Percentiles rank a stretch among this genome's conserved stretches.
Evolutionary conservation across 768 basidiomycete genomes (phyloP).

Genomic region (Tylopilus subfusipes): DNA sequence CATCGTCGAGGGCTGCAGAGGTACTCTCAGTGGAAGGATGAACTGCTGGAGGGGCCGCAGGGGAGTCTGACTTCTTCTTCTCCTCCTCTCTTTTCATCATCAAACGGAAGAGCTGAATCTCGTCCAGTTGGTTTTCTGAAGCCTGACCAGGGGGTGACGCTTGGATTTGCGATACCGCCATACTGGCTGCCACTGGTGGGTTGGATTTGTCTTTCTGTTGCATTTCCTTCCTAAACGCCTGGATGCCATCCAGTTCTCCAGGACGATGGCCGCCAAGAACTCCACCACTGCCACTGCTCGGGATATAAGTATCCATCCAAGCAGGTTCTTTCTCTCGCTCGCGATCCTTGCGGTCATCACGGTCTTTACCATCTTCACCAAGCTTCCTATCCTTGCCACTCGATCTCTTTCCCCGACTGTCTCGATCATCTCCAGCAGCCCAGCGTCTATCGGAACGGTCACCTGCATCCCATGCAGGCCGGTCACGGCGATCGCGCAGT

Average conservation of each 20-base stretch:
- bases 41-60: not conserved
- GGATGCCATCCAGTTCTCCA: slow-evolving; percentile 78
- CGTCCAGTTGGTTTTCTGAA: slow-evolving; percentile 54
- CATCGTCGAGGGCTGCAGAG: slow-evolving; percentile 7
- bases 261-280: slow-evolving; percentile 59
- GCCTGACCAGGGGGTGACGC: slow-evolving; percentile 16
- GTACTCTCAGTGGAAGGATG: slow-evolving; percentile 10
- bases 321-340: slow-evolving; percentile 82
- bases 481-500: slow-evolving; percentile 43
- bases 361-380: slow-evolving; percentile 46
- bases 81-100: slow-evolving; percentile 78
- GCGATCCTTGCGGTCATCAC: slow-evolving; percentile 49
- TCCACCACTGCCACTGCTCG: slow-evolving; percentile 51
- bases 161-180: slow-evolving; percentile 18
- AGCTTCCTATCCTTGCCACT: slow-evolving; percentile 56
- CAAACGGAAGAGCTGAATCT: slow-evolving; percentile 79
- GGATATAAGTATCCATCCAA: slow-evolving; percentile 90
- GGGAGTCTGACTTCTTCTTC: slow-evolving; percentile 37
- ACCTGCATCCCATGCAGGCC: slow-evolving; percentile 45
- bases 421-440: slow-evolving; percentile 65
- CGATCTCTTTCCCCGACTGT: slow-evolving; percentile 56
- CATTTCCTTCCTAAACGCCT: slow-evolving; percentile 83
- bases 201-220: slow-evolving; percentile 68
- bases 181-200: slow-evolving; percentile 12
- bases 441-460: slow-evolving; percentile 52